Evolutionary conservation across 768 basidiomycete genomes (phyloP), one percentile per base, ranked within the genome.

Genomic region (Leccinum rimulosum): DNA sequence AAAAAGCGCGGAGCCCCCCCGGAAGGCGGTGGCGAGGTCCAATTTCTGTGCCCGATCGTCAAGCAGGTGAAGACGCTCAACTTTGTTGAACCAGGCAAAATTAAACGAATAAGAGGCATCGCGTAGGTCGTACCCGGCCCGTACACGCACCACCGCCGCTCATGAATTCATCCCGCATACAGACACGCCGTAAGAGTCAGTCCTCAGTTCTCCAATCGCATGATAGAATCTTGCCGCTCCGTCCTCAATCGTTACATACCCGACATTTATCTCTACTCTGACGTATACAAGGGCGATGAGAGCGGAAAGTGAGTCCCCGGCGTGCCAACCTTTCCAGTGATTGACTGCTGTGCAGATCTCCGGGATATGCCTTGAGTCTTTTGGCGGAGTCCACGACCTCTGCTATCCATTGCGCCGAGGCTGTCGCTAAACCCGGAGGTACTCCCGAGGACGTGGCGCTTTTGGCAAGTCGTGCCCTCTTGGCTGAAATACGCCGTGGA

Each of bases 201-300:
- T 63, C 97, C 97, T 25, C 95, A 98, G 70, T 93, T 99, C 71
- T 97, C 95, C 2, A 97, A 97, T 73, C 84, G 97, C 40, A 93
- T 98, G 88, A 97, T 99, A 52, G 96, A 98, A 66, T 84, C 95
- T 8, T 86, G 93, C 17, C 87, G 97, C 40, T 95, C 93, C 3
- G 81, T 99, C 25, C 79, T 99, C 48, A 98, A 98, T 72, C 89
- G 95, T 4, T 97, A 91, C 72, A 97, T 98, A 59, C 96, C 97
- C 38, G 97, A 99, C 71, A 95, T 98, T 30, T 98, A 98, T 75
- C 84, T 99, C 40, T 96, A 98, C 72, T 96, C 97, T 4, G 97
- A 99, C 63, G 95, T 98, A 25, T 98, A 97, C 76, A 96, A 97
- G 72, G 95, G 95, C 7, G 91, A 93, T 17, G 97, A 98, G 61